Evolutionary conservation across 805 yeast species (phyloP), one percentile per base, ranked within the genome.

Genomic region (Yarrowia divulgata): DNA sequence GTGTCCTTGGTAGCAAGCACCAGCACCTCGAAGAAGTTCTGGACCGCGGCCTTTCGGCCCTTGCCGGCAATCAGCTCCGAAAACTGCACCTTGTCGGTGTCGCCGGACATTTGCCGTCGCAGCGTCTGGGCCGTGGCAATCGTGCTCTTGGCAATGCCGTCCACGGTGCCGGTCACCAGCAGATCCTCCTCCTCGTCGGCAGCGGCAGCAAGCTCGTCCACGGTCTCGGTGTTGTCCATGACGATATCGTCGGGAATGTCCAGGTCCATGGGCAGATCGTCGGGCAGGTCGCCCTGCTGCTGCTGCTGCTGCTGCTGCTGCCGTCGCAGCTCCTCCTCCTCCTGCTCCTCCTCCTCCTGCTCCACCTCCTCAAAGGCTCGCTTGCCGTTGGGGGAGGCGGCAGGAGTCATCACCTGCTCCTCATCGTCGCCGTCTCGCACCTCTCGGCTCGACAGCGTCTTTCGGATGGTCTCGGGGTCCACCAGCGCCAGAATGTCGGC

Each of bases 1-100:
- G 94, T 88, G 73, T 89, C 93, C 55, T 87, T 82, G 7, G 95
- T 88, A 1, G 96, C 96, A 69, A 93, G 81, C 3, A 92, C 94
- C 73, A 93, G 81, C 76, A 93, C 77, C 76, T 93, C 97, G 74
- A 92, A 93, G 78, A 93, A 93, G 63, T 29, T 66, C 52, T 54
- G 60, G 19, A 66, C 69, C 12, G 69, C 62, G 9, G 62, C 69
- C 62, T 54, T 50, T 40, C 69, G 68, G 57, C 57, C 57, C 57
- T 63, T 63, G 23, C 57, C 57, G 35, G 43, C 68, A 37, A 63
- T 40, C 48, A 63, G 46, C 46, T 35, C 40, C 12, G 55, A 48
- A 6, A 63, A 63, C 73, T 86, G 84, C 2, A 91, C 86, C 23
- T 92, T 91, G 73, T 88, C 88, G 74, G 84, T 83, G 70, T 81